Percentiles rank a stretch among this genome's conserved stretches.
Evolutionary conservation across 148 eudicot genomes (phyloP).

Genomic region (Simmondsia chinensis): DNA sequence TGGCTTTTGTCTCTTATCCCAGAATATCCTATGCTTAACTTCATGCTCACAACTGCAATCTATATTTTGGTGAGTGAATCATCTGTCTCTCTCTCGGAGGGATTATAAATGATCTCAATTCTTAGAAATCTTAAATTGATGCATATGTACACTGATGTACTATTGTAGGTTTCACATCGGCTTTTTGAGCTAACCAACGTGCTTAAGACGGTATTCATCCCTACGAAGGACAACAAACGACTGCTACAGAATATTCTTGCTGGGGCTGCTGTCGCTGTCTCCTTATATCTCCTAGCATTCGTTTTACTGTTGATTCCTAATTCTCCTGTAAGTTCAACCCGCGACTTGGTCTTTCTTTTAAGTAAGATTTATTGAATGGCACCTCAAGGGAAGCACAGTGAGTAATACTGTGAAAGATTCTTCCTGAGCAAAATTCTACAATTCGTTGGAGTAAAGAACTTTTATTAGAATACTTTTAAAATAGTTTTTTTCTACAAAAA

Average conservation of each 20-base stretch:
- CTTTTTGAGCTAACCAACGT: conserved; percentile 79
- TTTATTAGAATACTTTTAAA: too few relatives aligned
- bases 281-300: conserved; percentile 57
- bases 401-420: too few relatives aligned
- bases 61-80: conserved; percentile 60
- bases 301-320: conserved; percentile 67
- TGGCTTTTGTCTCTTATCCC: conserved; percentile 69
- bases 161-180: conserved; percentile 71
- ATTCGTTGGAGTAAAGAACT: too few relatives aligned
- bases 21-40: conserved; percentile 76
- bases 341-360: too few relatives aligned
- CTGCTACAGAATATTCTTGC: conserved; percentile 69
- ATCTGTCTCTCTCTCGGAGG: too few relatives aligned
- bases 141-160: too few relatives aligned
- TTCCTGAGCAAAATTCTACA: too few relatives aligned
- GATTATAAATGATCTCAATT: too few relatives aligned
- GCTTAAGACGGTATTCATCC: conserved; percentile 72
- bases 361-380: too few relatives aligned
- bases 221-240: conserved; percentile 73
- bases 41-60: conserved; percentile 76
- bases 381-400: too few relatives aligned
- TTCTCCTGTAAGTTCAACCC: conserved; percentile 61
- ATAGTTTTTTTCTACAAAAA: too few relatives aligned
- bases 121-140: too few relatives aligned
- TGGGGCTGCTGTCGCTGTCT: conserved; percentile 59